These are phyloP conservation scores for Cyphellophora attinorum DNA, from an alignment of 2,329 filamentous ascomycete species.

Conservation along the genomic window DNA sequence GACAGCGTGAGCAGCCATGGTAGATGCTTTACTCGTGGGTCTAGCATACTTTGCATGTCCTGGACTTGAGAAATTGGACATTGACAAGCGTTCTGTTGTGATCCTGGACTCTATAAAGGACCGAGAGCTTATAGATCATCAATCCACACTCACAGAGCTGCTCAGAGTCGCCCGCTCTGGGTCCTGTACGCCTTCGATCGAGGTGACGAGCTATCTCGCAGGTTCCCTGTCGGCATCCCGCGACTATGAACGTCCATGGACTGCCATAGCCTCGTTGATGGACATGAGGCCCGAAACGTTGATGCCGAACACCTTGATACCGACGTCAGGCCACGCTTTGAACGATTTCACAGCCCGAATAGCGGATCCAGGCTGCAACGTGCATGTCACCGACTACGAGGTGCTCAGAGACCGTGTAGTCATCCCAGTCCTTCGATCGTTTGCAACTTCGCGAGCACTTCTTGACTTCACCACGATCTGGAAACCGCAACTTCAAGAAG, in stretches of 20 bases:
- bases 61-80: slow-evolving; percentile 1
- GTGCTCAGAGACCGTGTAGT: slow-evolving; percentile 29
- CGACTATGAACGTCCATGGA: slow-evolving; percentile 23
- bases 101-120: background rate
- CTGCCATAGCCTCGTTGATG: slow-evolving; percentile 30
- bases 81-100: background rate
- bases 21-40: slow-evolving; percentile 38
- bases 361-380: slow-evolving; percentile 8
- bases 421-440: slow-evolving; percentile 30
- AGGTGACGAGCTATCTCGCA: slow-evolving; percentile 28
- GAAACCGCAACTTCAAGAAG: slow-evolving; percentile 27
- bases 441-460: slow-evolving; percentile 30
- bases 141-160: background rate
- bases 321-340: slow-evolving; percentile 26
- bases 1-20: slow-evolving; percentile 37
- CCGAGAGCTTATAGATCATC: background rate
- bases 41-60: slow-evolving; percentile 30
- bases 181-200: background rate
- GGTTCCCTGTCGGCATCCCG: slow-evolving; percentile 31
- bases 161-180: background rate
- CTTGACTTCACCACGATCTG: slow-evolving; percentile 30
- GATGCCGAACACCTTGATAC: slow-evolving; percentile 32
- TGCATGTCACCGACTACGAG: slow-evolving; percentile 16
- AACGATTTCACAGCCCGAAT: slow-evolving; percentile 25
- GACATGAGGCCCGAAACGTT: slow-evolving; percentile 33